Conservation (phyloP, 2,329 filamentous ascomycete genomes). For the Monosporascus sp. region DNA sequence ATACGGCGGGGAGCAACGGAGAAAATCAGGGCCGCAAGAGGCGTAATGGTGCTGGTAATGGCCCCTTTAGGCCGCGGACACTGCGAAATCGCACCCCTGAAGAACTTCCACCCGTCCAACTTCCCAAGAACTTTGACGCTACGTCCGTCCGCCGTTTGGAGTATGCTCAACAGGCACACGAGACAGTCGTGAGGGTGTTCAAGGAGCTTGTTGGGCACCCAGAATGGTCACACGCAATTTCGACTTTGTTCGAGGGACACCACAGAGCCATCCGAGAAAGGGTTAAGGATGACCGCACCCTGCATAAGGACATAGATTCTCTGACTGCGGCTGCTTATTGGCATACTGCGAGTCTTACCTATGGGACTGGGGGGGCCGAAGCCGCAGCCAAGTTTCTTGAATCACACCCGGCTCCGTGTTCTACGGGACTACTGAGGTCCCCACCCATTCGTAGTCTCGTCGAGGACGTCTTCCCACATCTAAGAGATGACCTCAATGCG, state of each 20-base stretch:
- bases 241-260: neutral
- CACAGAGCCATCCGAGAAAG: neutral
- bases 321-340: conserved; percentile 10
- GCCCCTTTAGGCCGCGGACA: conserved; percentile 15
- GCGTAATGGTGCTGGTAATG: conserved; percentile 5
- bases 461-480: neutral
- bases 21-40: conserved; percentile 21
- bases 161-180: conserved; percentile 16
- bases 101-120: conserved; percentile 43
- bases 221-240: neutral
- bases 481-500: neutral
- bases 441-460: too few relatives aligned
- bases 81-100: conserved; percentile 27
- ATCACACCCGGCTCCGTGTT: conserved; percentile 2
- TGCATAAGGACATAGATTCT: conserved; percentile 6
- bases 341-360: neutral
- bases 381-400: conserved; percentile 3
- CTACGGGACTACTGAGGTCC: neutral
- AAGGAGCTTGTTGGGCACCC: conserved; percentile 1
- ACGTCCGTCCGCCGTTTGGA: conserved; percentile 40
- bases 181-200: conserved; percentile 8
- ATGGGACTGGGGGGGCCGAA: conserved; percentile 3
- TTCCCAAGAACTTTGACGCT: conserved; percentile 54
- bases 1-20: conserved; percentile 6
- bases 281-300: neutral